Evolutionary conservation across 306 rosid genomes (phyloP), one percentile per base, ranked within the genome.

Genomic region (Casuarina glauca): DNA sequence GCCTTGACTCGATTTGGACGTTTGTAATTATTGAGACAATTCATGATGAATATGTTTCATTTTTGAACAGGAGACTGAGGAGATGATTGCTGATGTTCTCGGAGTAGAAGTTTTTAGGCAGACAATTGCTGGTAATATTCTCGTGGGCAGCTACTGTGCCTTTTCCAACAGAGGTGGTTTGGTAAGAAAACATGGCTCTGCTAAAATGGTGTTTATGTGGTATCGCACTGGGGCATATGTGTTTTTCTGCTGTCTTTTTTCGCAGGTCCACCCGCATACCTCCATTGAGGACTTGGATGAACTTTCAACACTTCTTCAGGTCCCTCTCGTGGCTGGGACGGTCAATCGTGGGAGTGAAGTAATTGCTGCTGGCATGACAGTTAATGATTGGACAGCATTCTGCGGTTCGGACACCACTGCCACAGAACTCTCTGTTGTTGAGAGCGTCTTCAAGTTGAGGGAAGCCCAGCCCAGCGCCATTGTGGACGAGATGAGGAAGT

Each of bases 81-180:
- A 95, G 76, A 82, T 95, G 86, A 93, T 95, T 36, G 87, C 98
- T 1, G 98, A 95, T 83, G 97, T 92, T 73, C 97, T 95, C 20
- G 97, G 97, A 74, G 97, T 95, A 26, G 98, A 95, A 82, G 98
- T 95, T 74, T 95, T 95, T 83, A 86, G 97, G 85, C 97, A 95
- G 83, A 92, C 97, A 10, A 86, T 95, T 70, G 98, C 98, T 1
- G 97, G 96, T 11, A 95, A 95, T 49, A 87, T 89, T 61, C 97
- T 95, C 46, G 98, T 95, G 12, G 98, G 98, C 17, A 95, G 98
- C 78, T 91, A 74, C 82, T 95, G 98, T 57, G 79, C 91, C 81
- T 85, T 95, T 82, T 88, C 98, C 53, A 95, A 95, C 44, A 91
- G 74, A 82, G 98, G 98, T 82, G 98, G 97, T 78, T 75, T 95